Percentiles rank a stretch among this genome's conserved stretches.
phyloP scores from a whole-genome alignment of 345 rosid genomes.

The Turritis glabra region DNA sequence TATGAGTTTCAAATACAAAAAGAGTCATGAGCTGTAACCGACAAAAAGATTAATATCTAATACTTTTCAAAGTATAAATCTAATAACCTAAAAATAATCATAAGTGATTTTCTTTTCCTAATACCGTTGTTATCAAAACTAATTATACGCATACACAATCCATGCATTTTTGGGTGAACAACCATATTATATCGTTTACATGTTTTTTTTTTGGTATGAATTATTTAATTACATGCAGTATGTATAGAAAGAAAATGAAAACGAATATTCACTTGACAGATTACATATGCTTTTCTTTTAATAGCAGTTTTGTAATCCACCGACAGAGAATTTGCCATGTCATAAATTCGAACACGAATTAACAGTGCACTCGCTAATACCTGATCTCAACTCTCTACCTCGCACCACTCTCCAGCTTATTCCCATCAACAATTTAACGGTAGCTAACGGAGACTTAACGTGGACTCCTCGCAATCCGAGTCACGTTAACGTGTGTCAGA shows the following conservation, averaged over 20 bases:
- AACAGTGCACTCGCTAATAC: constrained; percentile 22
- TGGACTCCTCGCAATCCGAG: constrained; percentile 36
- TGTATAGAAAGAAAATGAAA: neutral
- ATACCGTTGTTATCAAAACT: too few relatives aligned
- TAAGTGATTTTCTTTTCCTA: too few relatives aligned
- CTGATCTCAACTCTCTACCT: neutral
- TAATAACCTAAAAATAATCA: too few relatives aligned
- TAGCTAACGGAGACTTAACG: constrained; percentile 42
- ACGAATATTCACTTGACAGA: constrained; percentile 31
- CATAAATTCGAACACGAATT: constrained; percentile 24
- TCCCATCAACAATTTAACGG: constrained; percentile 10
- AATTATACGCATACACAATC: too few relatives aligned
- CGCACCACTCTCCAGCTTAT: constrained; percentile 24
- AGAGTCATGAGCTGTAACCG: neutral
- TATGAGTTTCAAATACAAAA: neutral
- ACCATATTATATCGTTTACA: neutral
- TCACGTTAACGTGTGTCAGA: constrained; percentile 18
- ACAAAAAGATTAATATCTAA: too few relatives aligned
- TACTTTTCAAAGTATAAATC: too few relatives aligned
- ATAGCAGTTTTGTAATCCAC: constrained; percentile 31
- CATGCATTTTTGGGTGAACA: neutral
- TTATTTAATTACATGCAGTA: neutral
- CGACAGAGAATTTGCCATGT: constrained; percentile 25
- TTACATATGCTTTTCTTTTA: constrained; percentile 18
- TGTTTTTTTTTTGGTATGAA: too few relatives aligned